Evolutionary conservation across 1,284 basidiomycete species (phyloP).

Genomic region (Calocybe gambosa): DNA sequence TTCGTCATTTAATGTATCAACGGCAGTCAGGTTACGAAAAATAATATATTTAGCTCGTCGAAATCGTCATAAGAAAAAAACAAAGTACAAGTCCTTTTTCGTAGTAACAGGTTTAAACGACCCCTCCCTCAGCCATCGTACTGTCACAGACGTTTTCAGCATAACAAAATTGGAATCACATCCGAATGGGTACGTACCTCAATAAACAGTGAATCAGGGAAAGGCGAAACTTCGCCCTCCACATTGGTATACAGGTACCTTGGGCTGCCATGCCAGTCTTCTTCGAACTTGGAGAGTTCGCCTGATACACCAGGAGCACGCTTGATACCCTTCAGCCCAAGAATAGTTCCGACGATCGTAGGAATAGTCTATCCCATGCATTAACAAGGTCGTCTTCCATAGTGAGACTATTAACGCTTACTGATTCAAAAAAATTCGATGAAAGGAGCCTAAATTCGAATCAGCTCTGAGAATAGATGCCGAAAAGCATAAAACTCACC

Average conservation of each 20-base stretch:
- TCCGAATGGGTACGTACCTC: conserved; percentile 18
- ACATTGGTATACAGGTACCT: conserved; percentile 29
- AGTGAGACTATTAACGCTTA: conserved; percentile 18
- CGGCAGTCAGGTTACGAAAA: too few relatives aligned
- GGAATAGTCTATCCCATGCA: conserved; percentile 29
- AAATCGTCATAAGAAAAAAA: too few relatives aligned
- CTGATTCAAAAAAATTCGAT: conserved; percentile 36
- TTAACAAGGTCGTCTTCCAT: neutral
- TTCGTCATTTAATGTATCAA: too few relatives aligned
- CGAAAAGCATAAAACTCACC: conserved; percentile 24
- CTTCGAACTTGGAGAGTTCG: conserved; percentile 33
- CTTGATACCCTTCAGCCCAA: conserved; percentile 40
- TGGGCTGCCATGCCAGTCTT: conserved; percentile 25
- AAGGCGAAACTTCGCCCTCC: conserved; percentile 29
- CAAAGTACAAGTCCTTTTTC: too few relatives aligned
- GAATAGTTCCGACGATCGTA: conserved; percentile 40
- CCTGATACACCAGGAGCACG: conserved; percentile 42
- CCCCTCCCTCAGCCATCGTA: conserved; percentile 1
- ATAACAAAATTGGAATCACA: neutral
- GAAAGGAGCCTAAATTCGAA: conserved; percentile 32
- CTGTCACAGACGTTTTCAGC: neutral
- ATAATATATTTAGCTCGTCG: too few relatives aligned
- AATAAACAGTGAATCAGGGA: conserved; percentile 34
- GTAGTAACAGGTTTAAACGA: too few relatives aligned
- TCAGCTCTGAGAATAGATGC: neutral